Percentiles rank a stretch among this genome's conserved stretches.
Conservation (phyloP, 768 basidiomycete species). For the Kwoniella mangroviensis region DNA sequence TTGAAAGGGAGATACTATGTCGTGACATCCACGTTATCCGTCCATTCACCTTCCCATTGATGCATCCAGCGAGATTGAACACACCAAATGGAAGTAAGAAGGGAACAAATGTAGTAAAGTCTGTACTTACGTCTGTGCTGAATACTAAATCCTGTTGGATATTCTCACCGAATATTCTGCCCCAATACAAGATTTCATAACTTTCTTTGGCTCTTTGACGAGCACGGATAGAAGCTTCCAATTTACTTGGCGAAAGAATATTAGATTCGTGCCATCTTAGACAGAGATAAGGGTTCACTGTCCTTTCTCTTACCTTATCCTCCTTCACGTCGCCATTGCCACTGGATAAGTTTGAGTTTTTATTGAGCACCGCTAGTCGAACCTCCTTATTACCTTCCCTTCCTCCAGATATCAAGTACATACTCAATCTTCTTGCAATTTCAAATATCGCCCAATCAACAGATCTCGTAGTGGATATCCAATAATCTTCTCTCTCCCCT, state of each 20-base stretch:
- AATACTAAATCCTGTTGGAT: slow-evolving; percentile 28
- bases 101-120: neutral
- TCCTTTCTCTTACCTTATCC: neutral
- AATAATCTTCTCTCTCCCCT: neutral
- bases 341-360: neutral
- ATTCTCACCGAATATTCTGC: slow-evolving; percentile 39
- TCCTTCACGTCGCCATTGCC: neutral
- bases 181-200: slow-evolving; percentile 38
- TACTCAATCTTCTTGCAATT: slow-evolving; percentile 8
- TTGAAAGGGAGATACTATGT: slow-evolving; percentile 32
- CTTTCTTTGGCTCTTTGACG: slow-evolving; percentile 4
- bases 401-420: neutral
- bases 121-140: slow-evolving; percentile 26
- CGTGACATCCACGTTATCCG: neutral
- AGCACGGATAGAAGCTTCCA: slow-evolving; percentile 4
- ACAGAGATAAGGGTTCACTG: neutral
- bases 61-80: neutral
- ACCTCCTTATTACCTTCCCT: neutral
- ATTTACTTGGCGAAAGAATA: slow-evolving; percentile 6
- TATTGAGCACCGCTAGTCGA: slow-evolving; percentile 7
- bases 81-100: neutral
- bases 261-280: neutral
- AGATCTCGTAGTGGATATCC: slow-evolving; percentile 17
- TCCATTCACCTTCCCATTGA: neutral
- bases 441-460: slow-evolving; percentile 22